phyloP scores from a whole-genome alignment of 257 asterid species.

The Rauvolfia tetraphylla region DNA sequence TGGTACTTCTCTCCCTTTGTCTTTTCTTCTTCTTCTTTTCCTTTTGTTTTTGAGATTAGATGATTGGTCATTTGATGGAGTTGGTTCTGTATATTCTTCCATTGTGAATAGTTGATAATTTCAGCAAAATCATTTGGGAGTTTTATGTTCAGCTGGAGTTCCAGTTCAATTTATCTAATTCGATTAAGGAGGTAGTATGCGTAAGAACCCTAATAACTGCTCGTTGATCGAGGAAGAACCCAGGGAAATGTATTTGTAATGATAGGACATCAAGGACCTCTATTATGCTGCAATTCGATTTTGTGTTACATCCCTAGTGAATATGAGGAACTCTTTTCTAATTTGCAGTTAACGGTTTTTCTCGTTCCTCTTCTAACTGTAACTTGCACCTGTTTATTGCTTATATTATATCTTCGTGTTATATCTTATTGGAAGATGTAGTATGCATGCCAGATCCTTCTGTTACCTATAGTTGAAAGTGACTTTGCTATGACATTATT shows the following conservation, averaged over 20 bases:
- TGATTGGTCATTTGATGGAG: neutral
- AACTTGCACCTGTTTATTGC: neutral
- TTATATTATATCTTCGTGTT: neutral
- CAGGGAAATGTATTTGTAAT: neutral
- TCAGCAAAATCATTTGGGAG: neutral
- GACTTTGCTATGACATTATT: neutral
- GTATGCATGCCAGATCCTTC: no score
- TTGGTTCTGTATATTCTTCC: neutral
- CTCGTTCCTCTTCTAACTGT: neutral
- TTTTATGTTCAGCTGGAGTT: neutral
- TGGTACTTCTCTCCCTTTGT: slow-evolving; percentile 20
- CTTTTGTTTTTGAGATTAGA: neutral
- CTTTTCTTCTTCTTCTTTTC: neutral
- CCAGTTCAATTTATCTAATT: neutral
- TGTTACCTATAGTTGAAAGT: neutral
- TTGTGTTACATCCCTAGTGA: neutral
- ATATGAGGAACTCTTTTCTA: neutral
- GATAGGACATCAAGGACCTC: no score
- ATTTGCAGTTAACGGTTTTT: neutral
- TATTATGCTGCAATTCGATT: no score
- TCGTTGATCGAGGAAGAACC: neutral
- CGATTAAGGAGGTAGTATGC: neutral
- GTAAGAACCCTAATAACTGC: neutral
- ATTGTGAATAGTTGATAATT: neutral
- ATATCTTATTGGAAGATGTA: neutral